A percentile compares a stretch with the other conserved stretches of the same genome.
Evolutionary conservation across 192 early-diverging fungal species (phyloP).

Genomic region (Coemansia sp.): DNA sequence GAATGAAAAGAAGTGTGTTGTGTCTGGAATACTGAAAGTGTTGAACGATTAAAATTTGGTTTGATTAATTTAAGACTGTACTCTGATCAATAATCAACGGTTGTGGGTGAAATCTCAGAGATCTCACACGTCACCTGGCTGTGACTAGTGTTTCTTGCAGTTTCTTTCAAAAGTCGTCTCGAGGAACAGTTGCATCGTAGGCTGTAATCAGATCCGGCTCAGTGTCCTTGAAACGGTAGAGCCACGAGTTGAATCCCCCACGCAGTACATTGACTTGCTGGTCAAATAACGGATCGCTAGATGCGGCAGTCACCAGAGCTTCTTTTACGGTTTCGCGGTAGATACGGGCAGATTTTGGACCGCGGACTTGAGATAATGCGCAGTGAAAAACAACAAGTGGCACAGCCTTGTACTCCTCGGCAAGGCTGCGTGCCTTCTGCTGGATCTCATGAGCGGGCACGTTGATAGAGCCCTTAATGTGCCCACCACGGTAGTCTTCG

Average conservation of each 20-base stretch:
- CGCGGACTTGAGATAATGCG: conserved; percentile 78
- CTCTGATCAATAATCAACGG: no score
- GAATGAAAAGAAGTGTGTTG: not conserved
- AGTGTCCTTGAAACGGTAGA: conserved; percentile 49
- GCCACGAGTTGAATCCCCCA: conserved; percentile 69
- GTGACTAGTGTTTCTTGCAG: not conserved
- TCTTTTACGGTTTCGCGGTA: conserved; percentile 54
- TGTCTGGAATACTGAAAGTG: no score
- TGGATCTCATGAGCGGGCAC: conserved; percentile 65
- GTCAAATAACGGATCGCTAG: conserved; percentile 8
- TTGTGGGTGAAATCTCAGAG: no score
- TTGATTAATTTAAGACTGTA: no score
- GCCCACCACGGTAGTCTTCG: conserved; percentile 60
- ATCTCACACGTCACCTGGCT: no score
- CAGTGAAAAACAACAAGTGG: conserved; percentile 84
- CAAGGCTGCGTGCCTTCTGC: conserved; percentile 37
- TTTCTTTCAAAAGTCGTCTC: conserved; percentile 5
- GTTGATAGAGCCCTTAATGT: conserved; percentile 78
- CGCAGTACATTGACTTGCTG: conserved; percentile 60
- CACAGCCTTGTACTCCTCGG: conserved; percentile 57
- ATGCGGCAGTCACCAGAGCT: conserved; percentile 9
- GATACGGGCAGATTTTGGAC: conserved; percentile 68
- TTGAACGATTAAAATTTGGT: no score
- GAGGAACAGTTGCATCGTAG: conserved; percentile 37
- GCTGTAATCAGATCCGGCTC: conserved; percentile 60